Base-by-base conservation (phyloP, 2,329 filamentous ascomycete genomes). In the Colletotrichum endophyticum region DNA sequence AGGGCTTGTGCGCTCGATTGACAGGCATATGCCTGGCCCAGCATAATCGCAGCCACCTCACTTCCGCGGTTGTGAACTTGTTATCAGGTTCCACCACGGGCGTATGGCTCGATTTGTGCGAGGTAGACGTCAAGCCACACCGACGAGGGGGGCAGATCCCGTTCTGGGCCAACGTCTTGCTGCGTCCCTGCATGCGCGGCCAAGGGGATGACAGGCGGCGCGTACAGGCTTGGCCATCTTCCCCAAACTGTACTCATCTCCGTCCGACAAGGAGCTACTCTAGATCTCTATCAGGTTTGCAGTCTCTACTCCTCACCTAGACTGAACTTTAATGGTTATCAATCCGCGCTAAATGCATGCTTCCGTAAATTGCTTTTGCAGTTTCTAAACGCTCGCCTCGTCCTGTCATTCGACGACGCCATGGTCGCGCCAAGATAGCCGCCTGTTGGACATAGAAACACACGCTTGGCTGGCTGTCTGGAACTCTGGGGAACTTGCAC, bases 211-310 rank as follows among this genome's bases (percentile, higher is more conserved):
- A 56, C 39, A 56, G 73, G 59, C 70, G 16, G 53, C 44, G 32
- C 19, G 8, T 62, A 39, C 53, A 62, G 62, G 63, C 63, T 73
- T 73, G 63, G 56, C 70, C 56, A 53, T 59, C 44, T 66, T 27
- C 32, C 28, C 73, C 64, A 70, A 73, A 70, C 73, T 16, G 32
- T 34, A 22, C 61, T 76, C 64, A 76, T 76, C 57, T 76, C 73
- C 64, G 73, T 73, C 59, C 30, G 11, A 34, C 57, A 12, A 61
- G 70, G 57, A 57, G 57, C 16, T 63, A 8, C 22, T 59, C 6
- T 9, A 63, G 61, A 32, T 39, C 66, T 44, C 22, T 57, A 34
- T 39, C 67, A 27, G 16, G 34, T 11, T 53, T 62, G 36, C 15
- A 15, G 22, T 12, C 8, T 66, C 25, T 63, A 63, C 36, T 63